These are phyloP conservation scores for Mangifera indica DNA, from an alignment of 345 rosid genomes.

Conservation along the genomic window DNA sequence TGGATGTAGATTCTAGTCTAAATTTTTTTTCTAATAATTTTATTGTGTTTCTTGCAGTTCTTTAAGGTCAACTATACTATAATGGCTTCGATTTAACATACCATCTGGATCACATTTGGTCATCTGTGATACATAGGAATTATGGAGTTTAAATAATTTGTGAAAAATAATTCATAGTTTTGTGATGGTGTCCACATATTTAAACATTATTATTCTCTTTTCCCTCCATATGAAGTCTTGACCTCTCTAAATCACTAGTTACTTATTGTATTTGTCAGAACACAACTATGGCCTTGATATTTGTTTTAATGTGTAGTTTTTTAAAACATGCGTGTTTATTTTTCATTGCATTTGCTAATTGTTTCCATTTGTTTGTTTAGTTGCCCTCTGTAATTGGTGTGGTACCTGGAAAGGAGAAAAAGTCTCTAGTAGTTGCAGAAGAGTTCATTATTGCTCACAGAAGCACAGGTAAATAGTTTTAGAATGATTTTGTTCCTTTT, in stretches of 20 bases:
- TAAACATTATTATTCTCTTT: background rate
- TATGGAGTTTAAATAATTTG: background rate
- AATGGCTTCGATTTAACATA: background rate
- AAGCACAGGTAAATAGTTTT: conserved; percentile 62
- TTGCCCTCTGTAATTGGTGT: conserved; percentile 82
- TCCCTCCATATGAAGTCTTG: background rate
- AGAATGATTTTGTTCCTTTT: background rate
- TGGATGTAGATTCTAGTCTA: conserved; percentile 55
- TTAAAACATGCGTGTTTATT: background rate
- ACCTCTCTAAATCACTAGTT: background rate
- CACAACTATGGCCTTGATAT: background rate
- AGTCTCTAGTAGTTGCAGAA: conserved; percentile 71
- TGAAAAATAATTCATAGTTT: background rate
- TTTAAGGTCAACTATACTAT: background rate
- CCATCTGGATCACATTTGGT: background rate
- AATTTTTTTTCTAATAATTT: background rate
- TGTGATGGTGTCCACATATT: background rate
- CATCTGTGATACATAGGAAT: background rate
- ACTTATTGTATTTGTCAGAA: background rate
- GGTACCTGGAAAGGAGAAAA: conserved; percentile 94
- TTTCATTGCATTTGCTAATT: conserved; percentile 10
- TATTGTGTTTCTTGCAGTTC: background rate
- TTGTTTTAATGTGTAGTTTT: background rate
- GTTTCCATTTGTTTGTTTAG: conserved; percentile 31
- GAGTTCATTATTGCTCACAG: conserved; percentile 67